A percentile compares a stretch with the other conserved stretches of the same genome.
Conservation (phyloP, 345 rosid genomes). For the Eucalyptus curtisii region DNA sequence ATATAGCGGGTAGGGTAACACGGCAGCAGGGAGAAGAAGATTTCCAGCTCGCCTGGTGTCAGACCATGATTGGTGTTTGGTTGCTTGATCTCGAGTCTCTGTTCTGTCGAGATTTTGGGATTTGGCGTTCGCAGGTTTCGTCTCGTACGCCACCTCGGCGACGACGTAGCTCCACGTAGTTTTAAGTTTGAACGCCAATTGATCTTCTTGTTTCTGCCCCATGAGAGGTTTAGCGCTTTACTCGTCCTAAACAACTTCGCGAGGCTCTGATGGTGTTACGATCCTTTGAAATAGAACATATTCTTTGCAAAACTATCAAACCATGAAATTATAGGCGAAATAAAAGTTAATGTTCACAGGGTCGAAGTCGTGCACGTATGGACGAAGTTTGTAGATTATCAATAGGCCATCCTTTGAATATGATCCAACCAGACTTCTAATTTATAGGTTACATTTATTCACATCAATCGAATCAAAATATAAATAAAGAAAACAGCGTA, state of each 20-base stretch:
- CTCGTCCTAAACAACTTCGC: neutral
- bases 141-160: neutral
- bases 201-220: neutral
- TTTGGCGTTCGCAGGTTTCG: neutral
- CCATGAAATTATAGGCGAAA: neutral
- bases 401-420: neutral
- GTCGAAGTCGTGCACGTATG: neutral
- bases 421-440: neutral
- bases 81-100: neutral
- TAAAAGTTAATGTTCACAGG: neutral
- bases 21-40: neutral
- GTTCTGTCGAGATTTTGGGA: neutral
- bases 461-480: neutral
- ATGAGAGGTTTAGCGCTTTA: rapidly evolving
- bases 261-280: neutral
- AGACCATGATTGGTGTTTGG: neutral
- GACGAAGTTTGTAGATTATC: neutral
- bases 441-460: neutral
- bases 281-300: neutral
- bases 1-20: neutral
- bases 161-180: neutral
- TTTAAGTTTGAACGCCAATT: neutral
- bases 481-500: neutral
- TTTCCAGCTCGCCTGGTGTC: neutral
- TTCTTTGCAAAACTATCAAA: neutral